Evolutionary conservation across 495 filamentous ascomycete species (phyloP).

Genomic region (Echria macrotheca): DNA sequence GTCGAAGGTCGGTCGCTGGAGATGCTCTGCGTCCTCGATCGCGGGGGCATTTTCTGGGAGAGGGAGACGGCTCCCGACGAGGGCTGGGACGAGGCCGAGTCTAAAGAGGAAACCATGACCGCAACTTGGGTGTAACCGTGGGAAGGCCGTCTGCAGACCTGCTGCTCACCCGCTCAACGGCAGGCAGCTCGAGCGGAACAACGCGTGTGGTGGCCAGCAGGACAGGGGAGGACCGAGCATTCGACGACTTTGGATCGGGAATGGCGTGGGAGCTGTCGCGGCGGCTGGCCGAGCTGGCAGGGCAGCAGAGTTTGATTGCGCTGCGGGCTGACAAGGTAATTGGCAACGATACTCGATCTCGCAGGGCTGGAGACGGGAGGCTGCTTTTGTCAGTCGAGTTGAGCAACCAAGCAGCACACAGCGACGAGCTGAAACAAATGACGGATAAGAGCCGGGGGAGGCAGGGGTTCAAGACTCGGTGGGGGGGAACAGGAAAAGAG

Average conservation of each 20-base stretch:
- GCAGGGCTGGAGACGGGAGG: conserved; percentile 16
- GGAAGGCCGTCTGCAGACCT: conserved; percentile 12
- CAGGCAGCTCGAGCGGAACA: conserved; percentile 12
- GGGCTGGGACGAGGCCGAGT: conserved; percentile 37
- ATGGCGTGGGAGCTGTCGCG: conserved; percentile 2
- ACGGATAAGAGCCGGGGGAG: conserved; percentile 4
- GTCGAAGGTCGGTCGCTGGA: conserved; percentile 52
- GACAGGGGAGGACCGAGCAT: conserved; percentile 12
- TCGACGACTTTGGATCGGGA: background rate
- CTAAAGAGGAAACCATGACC: conserved; percentile 25
- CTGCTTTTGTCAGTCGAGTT: conserved; percentile 14
- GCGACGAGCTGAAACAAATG: conserved; percentile 16
- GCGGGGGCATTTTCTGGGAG: conserved; percentile 31
- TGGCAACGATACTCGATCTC: conserved; percentile 7
- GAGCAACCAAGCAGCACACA: background rate
- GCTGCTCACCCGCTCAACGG: conserved; percentile 18
- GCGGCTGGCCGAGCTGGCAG: conserved; percentile 3
- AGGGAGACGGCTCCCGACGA: conserved; percentile 34
- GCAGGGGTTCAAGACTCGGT: background rate
- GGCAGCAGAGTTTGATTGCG: conserved; percentile 8
- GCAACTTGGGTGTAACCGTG: conserved; percentile 10
- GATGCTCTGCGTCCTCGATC: conserved; percentile 46
- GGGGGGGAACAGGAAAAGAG: conserved; percentile 1
- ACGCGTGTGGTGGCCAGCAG: conserved; percentile 11
- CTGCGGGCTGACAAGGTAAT: conserved; percentile 6